Percentiles rank a stretch among this genome's conserved stretches.
Conservation (phyloP, 345 rosid species). For the Syzygium grande region DNA sequence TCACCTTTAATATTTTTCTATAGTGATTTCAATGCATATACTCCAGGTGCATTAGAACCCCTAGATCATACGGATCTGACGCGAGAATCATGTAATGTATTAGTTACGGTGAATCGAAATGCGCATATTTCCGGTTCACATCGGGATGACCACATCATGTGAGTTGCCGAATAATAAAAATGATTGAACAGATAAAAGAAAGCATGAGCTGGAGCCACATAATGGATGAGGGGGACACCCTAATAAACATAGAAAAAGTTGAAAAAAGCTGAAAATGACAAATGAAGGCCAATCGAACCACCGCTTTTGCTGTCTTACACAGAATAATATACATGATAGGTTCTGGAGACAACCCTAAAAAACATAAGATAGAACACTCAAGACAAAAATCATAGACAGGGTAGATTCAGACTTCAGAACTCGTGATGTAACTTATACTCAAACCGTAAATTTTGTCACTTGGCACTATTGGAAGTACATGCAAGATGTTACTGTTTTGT, state of each 20-base stretch:
- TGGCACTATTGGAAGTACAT: background rate
- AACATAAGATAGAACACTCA: background rate
- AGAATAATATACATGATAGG: background rate
- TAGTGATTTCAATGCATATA: background rate
- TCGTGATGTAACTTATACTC: background rate
- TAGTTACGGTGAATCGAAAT: background rate
- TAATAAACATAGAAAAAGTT: background rate
- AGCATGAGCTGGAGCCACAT: background rate
- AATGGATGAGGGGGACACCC: background rate
- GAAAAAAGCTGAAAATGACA: background rate
- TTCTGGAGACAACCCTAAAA: background rate
- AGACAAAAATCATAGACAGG: background rate
- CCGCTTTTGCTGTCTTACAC: background rate
- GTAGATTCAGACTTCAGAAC: background rate
- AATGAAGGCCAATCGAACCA: background rate
- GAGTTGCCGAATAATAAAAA: background rate
- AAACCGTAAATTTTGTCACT: background rate
- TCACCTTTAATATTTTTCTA: background rate
- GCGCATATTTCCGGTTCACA: background rate
- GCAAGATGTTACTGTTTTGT: background rate
- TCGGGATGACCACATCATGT: background rate
- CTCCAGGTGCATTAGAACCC: background rate
- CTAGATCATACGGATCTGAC: background rate
- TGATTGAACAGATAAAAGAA: background rate
- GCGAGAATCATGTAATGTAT: accelerated